A percentile compares a stretch with the other conserved stretches of the same genome.
Evolutionary conservation across 2,329 filamentous ascomycete genomes (phyloP).

Genomic region (Metarhizium anisopliae): DNA sequence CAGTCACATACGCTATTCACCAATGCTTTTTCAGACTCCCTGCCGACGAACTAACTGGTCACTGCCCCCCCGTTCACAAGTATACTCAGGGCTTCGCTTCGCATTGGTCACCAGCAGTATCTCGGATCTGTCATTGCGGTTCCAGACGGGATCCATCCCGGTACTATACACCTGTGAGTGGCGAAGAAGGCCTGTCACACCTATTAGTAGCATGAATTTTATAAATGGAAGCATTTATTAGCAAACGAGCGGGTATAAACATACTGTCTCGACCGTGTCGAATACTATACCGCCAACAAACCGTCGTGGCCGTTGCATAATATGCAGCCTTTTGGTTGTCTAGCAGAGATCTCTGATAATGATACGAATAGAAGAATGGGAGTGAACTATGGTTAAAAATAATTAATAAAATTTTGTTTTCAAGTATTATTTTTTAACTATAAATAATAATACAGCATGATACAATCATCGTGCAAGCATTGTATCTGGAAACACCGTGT

Average conservation of each 20-base stretch:
- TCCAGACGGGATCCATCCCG: neutral
- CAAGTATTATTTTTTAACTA: no score
- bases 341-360: neutral
- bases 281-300: neutral
- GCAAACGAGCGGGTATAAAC: neutral
- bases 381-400: no score
- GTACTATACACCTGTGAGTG: neutral
- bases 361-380: no score
- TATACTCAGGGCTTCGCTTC: neutral
- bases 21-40: neutral
- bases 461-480: no score
- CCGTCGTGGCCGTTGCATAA: neutral
- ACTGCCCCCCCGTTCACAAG: neutral
- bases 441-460: no score
- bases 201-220: no score
- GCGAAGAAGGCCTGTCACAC: neutral
- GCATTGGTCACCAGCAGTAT: neutral
- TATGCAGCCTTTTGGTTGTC: neutral
- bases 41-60: neutral
- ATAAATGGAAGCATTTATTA: no score
- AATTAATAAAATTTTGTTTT: no score
- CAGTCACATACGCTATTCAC: no score
- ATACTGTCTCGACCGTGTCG: neutral
- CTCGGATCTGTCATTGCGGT: neutral
- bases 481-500: no score